Evolutionary conservation across 331 rosid species (phyloP).

Genomic region (Acacia concinna): DNA sequence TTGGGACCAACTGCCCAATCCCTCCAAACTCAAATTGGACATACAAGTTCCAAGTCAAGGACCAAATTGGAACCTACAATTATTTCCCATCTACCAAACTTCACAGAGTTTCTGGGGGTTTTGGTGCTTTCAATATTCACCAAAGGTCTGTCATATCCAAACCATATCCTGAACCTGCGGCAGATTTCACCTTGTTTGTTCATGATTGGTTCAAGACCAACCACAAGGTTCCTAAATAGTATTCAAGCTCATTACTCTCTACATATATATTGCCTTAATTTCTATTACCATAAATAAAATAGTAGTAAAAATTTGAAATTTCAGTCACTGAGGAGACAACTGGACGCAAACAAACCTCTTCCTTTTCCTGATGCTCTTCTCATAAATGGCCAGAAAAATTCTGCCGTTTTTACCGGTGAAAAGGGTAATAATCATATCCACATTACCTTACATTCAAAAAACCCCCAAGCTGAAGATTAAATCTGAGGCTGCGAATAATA

Average conservation of each 20-base stretch:
- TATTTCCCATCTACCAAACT: conserved; percentile 72
- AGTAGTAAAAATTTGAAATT: background rate
- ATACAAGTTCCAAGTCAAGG: conserved; percentile 78
- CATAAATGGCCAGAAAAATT: conserved; percentile 53
- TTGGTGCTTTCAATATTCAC: conserved; percentile 67
- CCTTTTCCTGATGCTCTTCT: conserved; percentile 71
- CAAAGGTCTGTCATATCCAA: conserved; percentile 63
- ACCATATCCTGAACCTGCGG: background rate
- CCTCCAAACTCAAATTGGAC: conserved; percentile 84
- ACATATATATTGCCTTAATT: background rate
- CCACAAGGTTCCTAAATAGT: conserved; percentile 49
- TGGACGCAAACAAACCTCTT: conserved; percentile 57
- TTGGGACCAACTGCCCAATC: conserved; percentile 82
- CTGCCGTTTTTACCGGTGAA: conserved; percentile 44
- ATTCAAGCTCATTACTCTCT: background rate
- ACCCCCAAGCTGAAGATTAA: background rate
- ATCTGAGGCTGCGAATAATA: background rate
- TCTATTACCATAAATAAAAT: background rate
- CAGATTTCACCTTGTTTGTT: conserved; percentile 52
- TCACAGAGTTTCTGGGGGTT: conserved; percentile 74
- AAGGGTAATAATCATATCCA: conserved; percentile 40
- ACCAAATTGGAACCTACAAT: conserved; percentile 79
- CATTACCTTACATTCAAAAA: background rate
- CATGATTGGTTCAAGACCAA: conserved; percentile 69
- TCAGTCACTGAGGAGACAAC: conserved; percentile 48